Conservation (phyloP, 2,329 filamentous ascomycete genomes). For the Diaporthe destruens region DNA sequence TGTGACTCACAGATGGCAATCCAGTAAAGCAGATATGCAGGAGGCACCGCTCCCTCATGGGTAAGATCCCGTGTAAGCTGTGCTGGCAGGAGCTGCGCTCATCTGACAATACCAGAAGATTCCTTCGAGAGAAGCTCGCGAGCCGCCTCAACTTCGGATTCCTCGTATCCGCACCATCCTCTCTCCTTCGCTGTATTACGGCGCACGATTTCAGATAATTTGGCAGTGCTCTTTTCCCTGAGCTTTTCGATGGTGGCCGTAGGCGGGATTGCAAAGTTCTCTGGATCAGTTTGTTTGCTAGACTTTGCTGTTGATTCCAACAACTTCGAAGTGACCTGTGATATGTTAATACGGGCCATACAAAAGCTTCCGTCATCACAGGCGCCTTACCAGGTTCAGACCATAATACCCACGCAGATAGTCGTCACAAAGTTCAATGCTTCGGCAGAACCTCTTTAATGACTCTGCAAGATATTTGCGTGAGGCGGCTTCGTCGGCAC, state of each 20-base stretch:
- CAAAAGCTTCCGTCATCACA: neutral
- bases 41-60: conserved; percentile 47
- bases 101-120: conserved; percentile 59
- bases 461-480: conserved; percentile 76
- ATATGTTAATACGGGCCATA: conserved; percentile 45
- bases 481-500: conserved; percentile 53
- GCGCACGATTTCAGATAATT: conserved; percentile 82
- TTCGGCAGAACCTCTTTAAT: conserved; percentile 87
- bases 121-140: conserved; percentile 73
- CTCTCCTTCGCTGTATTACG: conserved; percentile 70
- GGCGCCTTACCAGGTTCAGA: conserved; percentile 76
- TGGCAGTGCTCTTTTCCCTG: conserved; percentile 78
- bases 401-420: conserved; percentile 95
- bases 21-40: conserved; percentile 42
- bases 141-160: conserved; percentile 78
- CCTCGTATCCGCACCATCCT: conserved; percentile 80
- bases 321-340: conserved; percentile 63
- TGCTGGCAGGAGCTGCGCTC: conserved; percentile 44
- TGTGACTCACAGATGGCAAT: conserved; percentile 27
- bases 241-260: conserved; percentile 73
- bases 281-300: conserved; percentile 61
- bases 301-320: conserved; percentile 58
- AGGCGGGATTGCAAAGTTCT: conserved; percentile 67
- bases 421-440: conserved; percentile 92
- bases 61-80: conserved; percentile 5